Evolutionary conservation across 169 alveolate genomes (phyloP).

Genomic region (Plasmodium inui): DNA sequence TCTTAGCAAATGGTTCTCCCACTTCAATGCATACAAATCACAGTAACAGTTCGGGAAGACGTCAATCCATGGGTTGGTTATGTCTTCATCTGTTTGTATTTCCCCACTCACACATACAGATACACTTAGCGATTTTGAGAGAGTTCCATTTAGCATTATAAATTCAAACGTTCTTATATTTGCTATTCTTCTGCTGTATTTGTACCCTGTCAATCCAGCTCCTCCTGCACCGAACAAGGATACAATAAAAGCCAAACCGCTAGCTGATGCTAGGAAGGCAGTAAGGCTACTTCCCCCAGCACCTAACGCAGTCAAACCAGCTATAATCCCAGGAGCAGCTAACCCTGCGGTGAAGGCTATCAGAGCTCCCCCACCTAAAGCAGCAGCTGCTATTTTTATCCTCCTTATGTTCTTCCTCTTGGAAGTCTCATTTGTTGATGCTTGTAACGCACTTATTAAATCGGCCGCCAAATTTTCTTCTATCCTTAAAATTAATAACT

Average conservation of each 20-base stretch:
- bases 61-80: constrained; percentile 84
- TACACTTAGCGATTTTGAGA: constrained; percentile 83
- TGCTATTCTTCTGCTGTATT: constrained; percentile 84
- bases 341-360: constrained; percentile 91
- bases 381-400: constrained; percentile 87
- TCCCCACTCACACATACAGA: constrained; percentile 87
- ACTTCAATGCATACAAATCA: constrained; percentile 83
- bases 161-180: constrained; percentile 84
- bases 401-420: constrained; percentile 79
- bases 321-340: constrained; percentile 92
- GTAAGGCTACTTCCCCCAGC: constrained; percentile 85
- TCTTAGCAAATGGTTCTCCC: constrained; percentile 82
- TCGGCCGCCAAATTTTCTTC: constrained; percentile 85
- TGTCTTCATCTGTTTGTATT: constrained; percentile 80
- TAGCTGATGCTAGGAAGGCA: constrained; percentile 86
- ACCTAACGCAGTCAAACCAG: constrained; percentile 86
- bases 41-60: constrained; percentile 80
- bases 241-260: constrained; percentile 85
- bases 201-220: constrained; percentile 88
- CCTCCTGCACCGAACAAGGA: constrained; percentile 90
- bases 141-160: constrained; percentile 81
- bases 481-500: constrained; percentile 78
- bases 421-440: constrained; percentile 75
- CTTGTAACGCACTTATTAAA: constrained; percentile 79
- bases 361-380: constrained; percentile 90